Evolutionary conservation across 257 asterid species (phyloP).

Genomic region (Handroanthus guayacan): DNA sequence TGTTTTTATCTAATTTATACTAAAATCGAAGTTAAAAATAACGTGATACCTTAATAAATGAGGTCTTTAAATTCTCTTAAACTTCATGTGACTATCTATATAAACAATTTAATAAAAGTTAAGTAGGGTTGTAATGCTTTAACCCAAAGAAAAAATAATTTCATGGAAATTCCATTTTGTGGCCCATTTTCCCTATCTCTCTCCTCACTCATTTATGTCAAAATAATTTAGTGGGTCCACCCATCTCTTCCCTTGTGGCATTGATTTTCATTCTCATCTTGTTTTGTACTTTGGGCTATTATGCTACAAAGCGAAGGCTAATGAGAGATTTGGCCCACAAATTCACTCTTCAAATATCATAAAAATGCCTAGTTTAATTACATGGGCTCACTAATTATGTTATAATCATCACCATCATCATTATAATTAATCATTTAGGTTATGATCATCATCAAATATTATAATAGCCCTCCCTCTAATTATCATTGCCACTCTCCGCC

Average conservation of each 20-base stretch:
- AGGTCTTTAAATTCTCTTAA: not conserved
- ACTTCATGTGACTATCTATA: not conserved
- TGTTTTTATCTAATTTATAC: no score
- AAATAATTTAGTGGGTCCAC: slow-evolving; percentile 32
- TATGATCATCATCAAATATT: slow-evolving; percentile 11
- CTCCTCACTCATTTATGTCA: not conserved
- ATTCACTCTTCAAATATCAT: slow-evolving; percentile 35
- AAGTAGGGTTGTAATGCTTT: not conserved
- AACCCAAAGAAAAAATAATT: not conserved
- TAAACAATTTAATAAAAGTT: not conserved
- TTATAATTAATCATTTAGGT: not conserved
- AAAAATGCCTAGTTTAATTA: slow-evolving; percentile 32
- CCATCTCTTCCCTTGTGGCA: slow-evolving; percentile 22
- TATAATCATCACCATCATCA: slow-evolving; percentile 35
- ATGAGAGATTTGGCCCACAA: slow-evolving; percentile 41
- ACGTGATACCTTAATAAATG: not conserved
- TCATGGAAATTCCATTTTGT: not conserved
- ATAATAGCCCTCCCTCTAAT: not conserved
- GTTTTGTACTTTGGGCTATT: slow-evolving; percentile 44
- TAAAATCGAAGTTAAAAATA: no score
- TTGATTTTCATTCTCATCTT: slow-evolving; percentile 49
- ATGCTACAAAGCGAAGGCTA: slow-evolving; percentile 12
- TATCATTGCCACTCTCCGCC: slow-evolving; percentile 34
- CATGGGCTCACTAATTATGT: slow-evolving; percentile 37
- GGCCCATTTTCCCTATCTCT: not conserved